Conservation (phyloP, 192 early-diverging fungal genomes). For the Coemansia sp. region DNA sequence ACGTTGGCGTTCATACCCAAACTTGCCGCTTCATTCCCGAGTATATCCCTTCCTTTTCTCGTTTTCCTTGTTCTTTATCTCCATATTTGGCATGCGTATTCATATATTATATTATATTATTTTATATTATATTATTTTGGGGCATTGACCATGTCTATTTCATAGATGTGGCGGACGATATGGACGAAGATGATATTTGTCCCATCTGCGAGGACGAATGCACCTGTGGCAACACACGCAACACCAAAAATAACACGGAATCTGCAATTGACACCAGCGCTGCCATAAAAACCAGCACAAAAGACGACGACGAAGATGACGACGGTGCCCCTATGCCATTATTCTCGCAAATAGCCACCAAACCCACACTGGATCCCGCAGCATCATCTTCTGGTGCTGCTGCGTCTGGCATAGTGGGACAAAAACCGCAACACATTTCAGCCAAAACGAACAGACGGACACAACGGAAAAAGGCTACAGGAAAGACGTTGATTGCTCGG, state of each 20-base stretch:
- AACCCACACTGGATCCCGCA: neutral
- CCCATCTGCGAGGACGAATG: slow-evolving; percentile 56
- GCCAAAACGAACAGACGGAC: slow-evolving; percentile 13
- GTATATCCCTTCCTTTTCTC: neutral
- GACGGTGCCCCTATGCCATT: slow-evolving; percentile 27
- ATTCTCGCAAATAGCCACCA: slow-evolving; percentile 32
- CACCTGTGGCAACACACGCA: slow-evolving; percentile 30
- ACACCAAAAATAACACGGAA: neutral
- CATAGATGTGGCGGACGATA: slow-evolving; percentile 24
- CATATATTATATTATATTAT: neutral
- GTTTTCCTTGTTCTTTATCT: neutral
- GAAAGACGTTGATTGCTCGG: slow-evolving; percentile 35
- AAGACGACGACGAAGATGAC: neutral
- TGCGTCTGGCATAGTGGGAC: neutral
- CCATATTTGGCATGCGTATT: neutral
- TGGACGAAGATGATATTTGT: slow-evolving; percentile 54
- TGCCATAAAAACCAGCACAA: neutral
- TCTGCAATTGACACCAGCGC: slow-evolving; percentile 1
- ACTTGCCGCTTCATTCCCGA: no score
- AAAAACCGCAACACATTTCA: no score
- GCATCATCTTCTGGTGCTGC: neutral
- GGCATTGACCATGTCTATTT: slow-evolving; percentile 6
- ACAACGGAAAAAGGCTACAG: slow-evolving; percentile 8
- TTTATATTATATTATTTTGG: slow-evolving; percentile 8
- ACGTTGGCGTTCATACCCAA: no score